Evolutionary conservation across 305 asterid genomes (phyloP).

Genomic region (Solanum hybrid): DNA sequence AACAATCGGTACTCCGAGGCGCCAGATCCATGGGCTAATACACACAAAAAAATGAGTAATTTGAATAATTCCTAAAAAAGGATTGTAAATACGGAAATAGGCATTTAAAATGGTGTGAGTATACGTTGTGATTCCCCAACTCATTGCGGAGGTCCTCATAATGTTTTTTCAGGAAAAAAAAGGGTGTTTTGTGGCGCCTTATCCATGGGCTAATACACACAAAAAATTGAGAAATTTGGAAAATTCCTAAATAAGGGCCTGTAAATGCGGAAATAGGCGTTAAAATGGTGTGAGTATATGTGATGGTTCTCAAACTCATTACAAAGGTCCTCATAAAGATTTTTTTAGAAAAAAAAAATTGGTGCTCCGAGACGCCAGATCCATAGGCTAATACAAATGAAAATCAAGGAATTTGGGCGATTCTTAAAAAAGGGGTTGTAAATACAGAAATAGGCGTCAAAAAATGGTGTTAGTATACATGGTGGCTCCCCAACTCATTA

Average conservation of each 20-base stretch:
- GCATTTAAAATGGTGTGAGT: neutral
- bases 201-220: neutral
- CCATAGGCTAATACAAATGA: neutral
- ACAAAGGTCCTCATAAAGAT: neutral
- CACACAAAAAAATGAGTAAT: rapidly evolving
- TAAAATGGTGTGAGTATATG: too few species aligned
- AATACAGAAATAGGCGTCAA: too few species aligned
- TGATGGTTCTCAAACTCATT: neutral
- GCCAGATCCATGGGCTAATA: neutral
- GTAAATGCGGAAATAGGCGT: too few species aligned
- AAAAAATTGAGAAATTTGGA: rapidly evolving
- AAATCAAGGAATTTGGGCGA: too few species aligned
- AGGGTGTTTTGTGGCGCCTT: rapidly evolving
- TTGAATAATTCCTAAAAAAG: neutral
- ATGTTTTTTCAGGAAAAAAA: too few species aligned
- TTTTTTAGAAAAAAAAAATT: too few species aligned
- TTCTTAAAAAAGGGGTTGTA: too few species aligned
- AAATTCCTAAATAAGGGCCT: too few species aligned
- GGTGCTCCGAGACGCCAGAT: neutral
- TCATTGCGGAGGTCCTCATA: neutral
- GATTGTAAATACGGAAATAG: neutral
- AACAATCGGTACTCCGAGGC: rapidly evolving
- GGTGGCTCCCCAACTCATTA: neutral
- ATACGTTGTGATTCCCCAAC: too few species aligned
- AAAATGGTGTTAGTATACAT: too few species aligned